Evolutionary conservation across 2,329 filamentous ascomycete genomes (phyloP), one percentile per base, ranked within the genome.

Genomic region (Cladosporium sp.): DNA sequence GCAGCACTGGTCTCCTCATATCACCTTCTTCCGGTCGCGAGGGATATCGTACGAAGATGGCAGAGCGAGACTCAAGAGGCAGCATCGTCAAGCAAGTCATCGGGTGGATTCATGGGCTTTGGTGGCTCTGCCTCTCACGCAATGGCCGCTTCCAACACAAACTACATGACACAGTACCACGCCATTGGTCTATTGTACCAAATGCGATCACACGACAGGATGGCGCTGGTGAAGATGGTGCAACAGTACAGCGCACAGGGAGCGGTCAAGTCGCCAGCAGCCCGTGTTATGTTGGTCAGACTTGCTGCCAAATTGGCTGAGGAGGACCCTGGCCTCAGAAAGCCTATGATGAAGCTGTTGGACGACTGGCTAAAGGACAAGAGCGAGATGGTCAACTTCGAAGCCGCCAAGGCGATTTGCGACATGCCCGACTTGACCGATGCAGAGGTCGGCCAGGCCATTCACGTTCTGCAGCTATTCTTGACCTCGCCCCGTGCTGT

Each of bases 161-260:
- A 94, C 66, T 96, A 90, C 71, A 97, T 97, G 92, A 89, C 91
- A 59, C 94, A 99, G 75, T 99, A 99, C 76, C 94, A 99, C 75
- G 94, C 94, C 64, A 96, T 99, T 78, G 94, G 94, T 64, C 84
- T 99, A 57, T 78, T 99, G 45, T 99, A 97, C 75, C 93, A 97
- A 78, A 97, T 97, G 91, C 89, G 94, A 70, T 89, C 89, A 69
- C 92, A 97, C 74, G 94, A 99, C 75, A 87, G 94, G 69, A 99
- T 99, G 94, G 92, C 94, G 20, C 79, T 99, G 68, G 93, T 97
- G 61, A 99, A 99, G 84, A 97, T 99, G 94, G 93, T 99, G n/a
- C 94, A 99, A 79, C 94, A 99, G 75, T 97, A 97, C 73, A 92
- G 92, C 55, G 88, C 88, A 55, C 85, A 92, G 15, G 94, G 94